Percentiles rank a stretch among this genome's conserved stretches.
Conservation (phyloP, 176 grass and related monocot species). For the Oropetium thomaeum region DNA sequence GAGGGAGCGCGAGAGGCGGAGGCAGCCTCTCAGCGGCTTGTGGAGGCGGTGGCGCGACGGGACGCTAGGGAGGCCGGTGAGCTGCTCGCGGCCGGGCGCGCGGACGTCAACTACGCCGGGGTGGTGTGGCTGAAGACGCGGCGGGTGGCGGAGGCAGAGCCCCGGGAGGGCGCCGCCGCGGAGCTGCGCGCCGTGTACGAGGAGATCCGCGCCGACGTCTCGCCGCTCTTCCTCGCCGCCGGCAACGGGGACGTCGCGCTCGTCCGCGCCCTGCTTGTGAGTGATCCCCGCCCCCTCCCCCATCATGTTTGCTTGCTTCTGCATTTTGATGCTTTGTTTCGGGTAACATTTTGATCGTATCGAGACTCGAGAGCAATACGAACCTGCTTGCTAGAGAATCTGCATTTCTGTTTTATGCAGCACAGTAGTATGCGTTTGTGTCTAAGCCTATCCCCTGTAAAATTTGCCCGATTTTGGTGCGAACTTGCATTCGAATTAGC, state of each 20-base stretch:
- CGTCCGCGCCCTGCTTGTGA: conserved; percentile 74
- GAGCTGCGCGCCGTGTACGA: conserved; percentile 57
- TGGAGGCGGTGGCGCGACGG: conserved; percentile 71
- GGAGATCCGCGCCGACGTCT: conserved; percentile 91
- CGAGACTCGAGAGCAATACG: background rate
- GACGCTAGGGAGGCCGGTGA: conserved; percentile 50
- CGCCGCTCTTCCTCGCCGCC: conserved; percentile 93
- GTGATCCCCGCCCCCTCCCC: background rate
- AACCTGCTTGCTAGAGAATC: background rate
- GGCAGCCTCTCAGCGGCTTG: conserved; percentile 71
- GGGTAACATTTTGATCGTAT: background rate
- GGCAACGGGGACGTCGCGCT: conserved; percentile 79
- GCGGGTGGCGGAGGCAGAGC: conserved; percentile 51
- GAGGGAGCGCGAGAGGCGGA: conserved; percentile 32
- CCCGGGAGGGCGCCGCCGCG: conserved; percentile 62
- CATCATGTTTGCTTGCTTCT: background rate
- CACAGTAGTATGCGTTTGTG: background rate
- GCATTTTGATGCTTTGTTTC: background rate
- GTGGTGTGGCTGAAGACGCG: conserved; percentile 70
- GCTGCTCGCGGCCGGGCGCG: conserved; percentile 55
- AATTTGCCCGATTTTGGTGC: background rate
- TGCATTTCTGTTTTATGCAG: background rate
- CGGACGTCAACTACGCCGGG: conserved; percentile 90
- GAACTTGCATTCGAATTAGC: background rate
- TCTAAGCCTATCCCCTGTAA: background rate